These are phyloP conservation scores for Marchantia paleacea DNA, from an alignment of 225 moss, liverwort and hornwort genomes.

Conservation along the genomic window DNA sequence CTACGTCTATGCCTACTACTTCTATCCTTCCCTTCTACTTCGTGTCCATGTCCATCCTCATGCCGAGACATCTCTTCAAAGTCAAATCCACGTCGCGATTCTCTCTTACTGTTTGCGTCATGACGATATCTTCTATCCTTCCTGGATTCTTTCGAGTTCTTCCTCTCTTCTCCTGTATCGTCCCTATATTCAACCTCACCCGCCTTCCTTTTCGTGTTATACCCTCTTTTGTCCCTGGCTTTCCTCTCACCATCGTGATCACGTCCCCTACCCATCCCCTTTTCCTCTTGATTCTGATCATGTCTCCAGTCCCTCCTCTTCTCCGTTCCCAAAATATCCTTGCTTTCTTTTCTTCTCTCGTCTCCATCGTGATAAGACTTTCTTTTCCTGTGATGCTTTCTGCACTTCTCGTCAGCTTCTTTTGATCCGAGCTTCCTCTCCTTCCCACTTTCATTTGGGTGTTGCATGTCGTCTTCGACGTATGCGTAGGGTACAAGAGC, in stretches of 20 bases:
- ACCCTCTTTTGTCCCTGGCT: slow-evolving; percentile 1
- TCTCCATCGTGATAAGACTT: slow-evolving; percentile 22
- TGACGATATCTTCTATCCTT: slow-evolving; percentile 3
- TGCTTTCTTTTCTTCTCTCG: slow-evolving; percentile 2
- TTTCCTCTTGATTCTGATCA: slow-evolving; percentile 17
- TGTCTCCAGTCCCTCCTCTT: slow-evolving; percentile 6
- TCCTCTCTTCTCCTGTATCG: slow-evolving; percentile 8
- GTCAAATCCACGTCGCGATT: slow-evolving; percentile 19
- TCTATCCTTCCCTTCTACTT: slow-evolving; percentile 15
- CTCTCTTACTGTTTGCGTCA: slow-evolving; percentile 11
- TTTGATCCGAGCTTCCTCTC: slow-evolving; percentile 28
- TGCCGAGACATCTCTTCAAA: slow-evolving; percentile 10
- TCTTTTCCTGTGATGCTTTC: slow-evolving; percentile 42
- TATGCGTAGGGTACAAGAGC: background rate
- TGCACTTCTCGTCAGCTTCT: slow-evolving; percentile 30
- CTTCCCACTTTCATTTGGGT: background rate
- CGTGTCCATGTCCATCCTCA: slow-evolving; percentile 23
- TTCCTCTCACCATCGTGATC: slow-evolving; percentile 1
- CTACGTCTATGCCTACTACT: slow-evolving; percentile 18
- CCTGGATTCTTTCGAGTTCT: background rate
- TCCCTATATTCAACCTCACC: slow-evolving; percentile 20
- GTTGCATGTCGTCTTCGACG: slow-evolving; percentile 13
- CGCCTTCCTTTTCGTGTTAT: slow-evolving; percentile 19
- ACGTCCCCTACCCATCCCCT: slow-evolving; percentile 11
- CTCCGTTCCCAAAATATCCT: background rate